Conservation (phyloP, 352 stramenopile species). For the Phytopythium aichiense region DNA sequence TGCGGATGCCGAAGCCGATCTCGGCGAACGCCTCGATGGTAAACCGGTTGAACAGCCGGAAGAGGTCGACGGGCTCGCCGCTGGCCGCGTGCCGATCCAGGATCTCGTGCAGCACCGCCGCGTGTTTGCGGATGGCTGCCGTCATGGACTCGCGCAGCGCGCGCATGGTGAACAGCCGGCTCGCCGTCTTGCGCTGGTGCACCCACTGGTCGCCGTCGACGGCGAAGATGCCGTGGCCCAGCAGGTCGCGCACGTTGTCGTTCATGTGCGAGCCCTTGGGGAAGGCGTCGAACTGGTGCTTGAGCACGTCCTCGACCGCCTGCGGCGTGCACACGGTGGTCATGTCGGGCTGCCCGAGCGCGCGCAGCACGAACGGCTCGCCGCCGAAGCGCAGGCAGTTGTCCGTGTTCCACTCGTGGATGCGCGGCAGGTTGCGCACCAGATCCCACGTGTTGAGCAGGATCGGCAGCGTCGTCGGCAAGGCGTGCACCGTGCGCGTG, state of each 20-base stretch:
- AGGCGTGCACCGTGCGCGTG: slow-evolving; percentile 11
- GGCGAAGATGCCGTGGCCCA: slow-evolving; percentile 67
- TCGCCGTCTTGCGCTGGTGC: slow-evolving; percentile 75
- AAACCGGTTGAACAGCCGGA: slow-evolving; percentile 40
- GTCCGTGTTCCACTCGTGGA: slow-evolving; percentile 42
- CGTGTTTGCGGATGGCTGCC: slow-evolving; percentile 21
- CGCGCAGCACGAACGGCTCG: slow-evolving; percentile 25
- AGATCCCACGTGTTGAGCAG: slow-evolving; percentile 42
- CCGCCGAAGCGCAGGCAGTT: slow-evolving; percentile 30
- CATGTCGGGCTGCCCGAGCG: slow-evolving; percentile 36
- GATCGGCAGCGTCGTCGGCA: slow-evolving; percentile 31
- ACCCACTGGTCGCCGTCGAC: slow-evolving; percentile 54
- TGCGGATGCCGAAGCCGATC: slow-evolving; percentile 60
- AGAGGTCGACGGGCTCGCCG: slow-evolving; percentile 27
- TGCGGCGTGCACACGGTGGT: slow-evolving; percentile 42
- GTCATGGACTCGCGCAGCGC: slow-evolving; percentile 37
- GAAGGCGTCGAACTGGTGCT: slow-evolving; percentile 68
- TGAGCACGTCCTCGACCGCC: slow-evolving; percentile 46
- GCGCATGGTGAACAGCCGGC: slow-evolving; percentile 72
- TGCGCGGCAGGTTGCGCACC: slow-evolving; percentile 20
- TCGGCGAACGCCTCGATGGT: slow-evolving; percentile 66
- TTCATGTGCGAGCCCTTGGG: slow-evolving; percentile 40
- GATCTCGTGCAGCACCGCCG: slow-evolving; percentile 16
- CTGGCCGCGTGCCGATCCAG: slow-evolving; percentile 10
- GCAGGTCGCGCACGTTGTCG: slow-evolving; percentile 34